These are phyloP conservation scores for Achlya hypogyna DNA, from an alignment of 352 stramenopile genomes.

Conservation along the genomic window DNA sequence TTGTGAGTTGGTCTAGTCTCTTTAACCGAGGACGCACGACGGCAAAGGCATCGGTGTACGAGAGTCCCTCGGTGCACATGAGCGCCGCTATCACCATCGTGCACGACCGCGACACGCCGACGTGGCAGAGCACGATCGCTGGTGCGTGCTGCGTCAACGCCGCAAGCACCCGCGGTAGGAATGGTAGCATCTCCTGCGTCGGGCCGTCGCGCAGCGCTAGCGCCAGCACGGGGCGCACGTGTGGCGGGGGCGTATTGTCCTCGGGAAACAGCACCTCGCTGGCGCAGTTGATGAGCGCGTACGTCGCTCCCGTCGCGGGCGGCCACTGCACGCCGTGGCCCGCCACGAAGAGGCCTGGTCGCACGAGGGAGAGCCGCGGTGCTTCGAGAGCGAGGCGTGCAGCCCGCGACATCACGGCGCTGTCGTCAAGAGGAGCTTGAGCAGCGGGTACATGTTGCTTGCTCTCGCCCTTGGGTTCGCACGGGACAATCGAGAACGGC, in stretches of 20 bases:
- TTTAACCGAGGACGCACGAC: neutral
- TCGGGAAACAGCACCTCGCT: slow-evolving; percentile 1
- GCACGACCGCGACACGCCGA: slow-evolving; percentile 7
- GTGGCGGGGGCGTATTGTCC: neutral
- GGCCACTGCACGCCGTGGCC: slow-evolving; percentile 8
- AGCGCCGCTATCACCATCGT: slow-evolving; percentile 1
- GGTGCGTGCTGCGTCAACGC: neutral
- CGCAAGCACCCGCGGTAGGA: slow-evolving; percentile 6
- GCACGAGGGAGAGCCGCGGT: neutral
- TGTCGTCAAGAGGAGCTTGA: neutral
- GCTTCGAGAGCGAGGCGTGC: neutral
- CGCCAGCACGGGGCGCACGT: neutral
- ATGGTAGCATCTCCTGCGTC: slow-evolving; percentile 3
- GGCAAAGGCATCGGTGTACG: slow-evolving; percentile 8
- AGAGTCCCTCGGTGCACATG: slow-evolving; percentile 2
- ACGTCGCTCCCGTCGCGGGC: neutral
- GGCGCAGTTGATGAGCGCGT: neutral
- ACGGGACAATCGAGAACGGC: slow-evolving; percentile 1
- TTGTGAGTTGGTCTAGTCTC: neutral
- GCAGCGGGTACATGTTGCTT: too few relatives aligned
- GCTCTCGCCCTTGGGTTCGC: neutral
- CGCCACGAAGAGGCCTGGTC: neutral
- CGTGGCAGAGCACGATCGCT: slow-evolving; percentile 5
- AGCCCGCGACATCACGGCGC: neutral
- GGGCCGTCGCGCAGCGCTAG: slow-evolving; percentile 2